Conservation (phyloP, 192 early-diverging fungal species). For the Lobosporangium transversale region DNA sequence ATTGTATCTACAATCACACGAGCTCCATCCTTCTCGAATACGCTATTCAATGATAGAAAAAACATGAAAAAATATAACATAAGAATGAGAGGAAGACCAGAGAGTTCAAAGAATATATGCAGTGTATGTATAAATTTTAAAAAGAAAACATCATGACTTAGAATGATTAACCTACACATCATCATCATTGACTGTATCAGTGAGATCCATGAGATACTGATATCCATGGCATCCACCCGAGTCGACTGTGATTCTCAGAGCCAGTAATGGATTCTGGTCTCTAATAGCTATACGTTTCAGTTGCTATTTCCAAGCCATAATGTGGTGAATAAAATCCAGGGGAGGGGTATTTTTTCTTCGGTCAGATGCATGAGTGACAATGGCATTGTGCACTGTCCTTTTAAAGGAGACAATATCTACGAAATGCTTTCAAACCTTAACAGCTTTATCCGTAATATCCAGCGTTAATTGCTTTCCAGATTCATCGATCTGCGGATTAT, state of each 20-base stretch:
- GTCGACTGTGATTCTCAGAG: constrained; percentile 80
- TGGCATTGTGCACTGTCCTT: too few relatives aligned
- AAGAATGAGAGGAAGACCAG: not conserved
- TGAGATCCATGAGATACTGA: constrained; percentile 84
- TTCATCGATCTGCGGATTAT: constrained; percentile 51
- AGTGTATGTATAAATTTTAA: too few relatives aligned
- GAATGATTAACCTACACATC: constrained; percentile 65
- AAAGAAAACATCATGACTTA: not conserved
- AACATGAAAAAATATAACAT: not conserved
- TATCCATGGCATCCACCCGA: constrained; percentile 91
- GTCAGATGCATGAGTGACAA: too few relatives aligned
- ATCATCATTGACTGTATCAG: constrained; percentile 68
- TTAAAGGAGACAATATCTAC: too few relatives aligned
- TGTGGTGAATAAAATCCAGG: too few relatives aligned
- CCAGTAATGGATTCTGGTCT: constrained; percentile 59
- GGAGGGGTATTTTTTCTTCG: too few relatives aligned
- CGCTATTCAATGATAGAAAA: constrained; percentile 31
- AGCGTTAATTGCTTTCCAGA: constrained; percentile 51
- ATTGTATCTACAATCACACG: constrained; percentile 77
- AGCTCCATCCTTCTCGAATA: constrained; percentile 77
- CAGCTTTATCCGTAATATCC: constrained; percentile 60
- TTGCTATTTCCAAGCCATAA: constrained; percentile 55
- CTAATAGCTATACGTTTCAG: constrained; percentile 55
- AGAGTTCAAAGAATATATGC: not conserved
- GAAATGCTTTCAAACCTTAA: constrained; percentile 53